These are phyloP conservation scores for Coemansia sp. DNA, from an alignment of 192 early-diverging fungal genomes.

Conservation along the genomic window DNA sequence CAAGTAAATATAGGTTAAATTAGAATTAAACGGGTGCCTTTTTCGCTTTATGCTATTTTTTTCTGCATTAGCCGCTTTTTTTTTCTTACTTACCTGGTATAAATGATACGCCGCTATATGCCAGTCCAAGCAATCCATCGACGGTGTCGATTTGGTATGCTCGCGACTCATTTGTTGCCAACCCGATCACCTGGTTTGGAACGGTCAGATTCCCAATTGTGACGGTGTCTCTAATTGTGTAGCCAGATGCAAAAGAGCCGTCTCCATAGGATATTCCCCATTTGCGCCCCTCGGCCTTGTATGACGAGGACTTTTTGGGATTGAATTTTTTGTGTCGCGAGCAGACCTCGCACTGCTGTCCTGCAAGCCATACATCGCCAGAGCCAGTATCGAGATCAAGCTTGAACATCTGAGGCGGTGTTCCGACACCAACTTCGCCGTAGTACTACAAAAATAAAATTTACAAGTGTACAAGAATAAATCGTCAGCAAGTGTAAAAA, in stretches of 20 bases:
- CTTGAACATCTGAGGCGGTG: constrained; percentile 66
- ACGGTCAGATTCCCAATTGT: constrained; percentile 56
- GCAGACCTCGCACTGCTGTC: constrained; percentile 51
- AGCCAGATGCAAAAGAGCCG: constrained; percentile 55
- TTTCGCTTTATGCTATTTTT: not conserved
- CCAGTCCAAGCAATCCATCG: constrained; percentile 68
- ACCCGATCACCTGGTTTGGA: constrained; percentile 60
- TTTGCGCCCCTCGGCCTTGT: constrained; percentile 56
- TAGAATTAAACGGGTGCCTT: not conserved
- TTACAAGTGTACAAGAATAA: not conserved
- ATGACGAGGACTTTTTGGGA: constrained; percentile 55
- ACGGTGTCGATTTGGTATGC: constrained; percentile 58
- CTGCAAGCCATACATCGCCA: constrained; percentile 66
- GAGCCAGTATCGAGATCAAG: constrained; percentile 73
- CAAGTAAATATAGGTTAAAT: not conserved
- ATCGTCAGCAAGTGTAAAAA: too few relatives aligned
- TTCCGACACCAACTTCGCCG: constrained; percentile 61
- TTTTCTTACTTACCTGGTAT: constrained; percentile 40
- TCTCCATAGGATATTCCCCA: constrained; percentile 67
- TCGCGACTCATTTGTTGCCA: constrained; percentile 58
- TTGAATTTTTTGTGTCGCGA: constrained; percentile 51
- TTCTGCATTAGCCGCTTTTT: not conserved
- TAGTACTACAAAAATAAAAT: constrained; percentile 56
- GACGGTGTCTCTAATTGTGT: constrained; percentile 55
- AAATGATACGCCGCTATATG: constrained; percentile 55